Evolutionary conservation across 768 basidiomycete species (phyloP).

Genomic region (Mycena rosella): DNA sequence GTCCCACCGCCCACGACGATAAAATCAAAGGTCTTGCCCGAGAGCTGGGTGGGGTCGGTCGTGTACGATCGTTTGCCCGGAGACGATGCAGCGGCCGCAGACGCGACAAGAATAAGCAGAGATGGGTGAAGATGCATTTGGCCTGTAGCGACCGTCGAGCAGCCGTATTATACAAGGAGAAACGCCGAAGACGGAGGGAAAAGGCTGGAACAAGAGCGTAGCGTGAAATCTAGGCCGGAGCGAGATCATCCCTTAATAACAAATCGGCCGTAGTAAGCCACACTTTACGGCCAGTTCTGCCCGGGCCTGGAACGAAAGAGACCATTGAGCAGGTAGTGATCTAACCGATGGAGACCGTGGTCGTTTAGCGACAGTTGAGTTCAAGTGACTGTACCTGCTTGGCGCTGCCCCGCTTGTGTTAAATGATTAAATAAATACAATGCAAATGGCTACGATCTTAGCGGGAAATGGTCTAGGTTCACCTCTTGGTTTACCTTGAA

Average conservation of each 20-base stretch:
- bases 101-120: slow-evolving; percentile 21
- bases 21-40: slow-evolving; percentile 36
- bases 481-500: no score
- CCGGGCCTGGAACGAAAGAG: no score
- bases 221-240: neutral
- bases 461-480: no score
- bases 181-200: neutral
- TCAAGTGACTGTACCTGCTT: no score
- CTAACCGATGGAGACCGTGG: no score
- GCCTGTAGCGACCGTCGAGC: neutral
- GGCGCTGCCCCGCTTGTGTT: no score
- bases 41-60: slow-evolving; percentile 28
- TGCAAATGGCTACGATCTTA: no score
- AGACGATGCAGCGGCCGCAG: slow-evolving; percentile 15
- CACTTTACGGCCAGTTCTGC: no score
- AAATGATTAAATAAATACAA: no score
- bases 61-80: slow-evolving; percentile 31
- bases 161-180: neutral
- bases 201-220: neutral
- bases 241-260: neutral
- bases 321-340: no score
- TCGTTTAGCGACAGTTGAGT: no score
- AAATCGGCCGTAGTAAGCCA: no score
- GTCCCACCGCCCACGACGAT: slow-evolving; percentile 35
- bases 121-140: slow-evolving; percentile 9